A percentile compares a stretch with the other conserved stretches of the same genome.
These are phyloP conservation scores for Tuber melanosporum DNA, from an alignment of 495 filamentous ascomycete genomes.

Conservation along the genomic window DNA sequence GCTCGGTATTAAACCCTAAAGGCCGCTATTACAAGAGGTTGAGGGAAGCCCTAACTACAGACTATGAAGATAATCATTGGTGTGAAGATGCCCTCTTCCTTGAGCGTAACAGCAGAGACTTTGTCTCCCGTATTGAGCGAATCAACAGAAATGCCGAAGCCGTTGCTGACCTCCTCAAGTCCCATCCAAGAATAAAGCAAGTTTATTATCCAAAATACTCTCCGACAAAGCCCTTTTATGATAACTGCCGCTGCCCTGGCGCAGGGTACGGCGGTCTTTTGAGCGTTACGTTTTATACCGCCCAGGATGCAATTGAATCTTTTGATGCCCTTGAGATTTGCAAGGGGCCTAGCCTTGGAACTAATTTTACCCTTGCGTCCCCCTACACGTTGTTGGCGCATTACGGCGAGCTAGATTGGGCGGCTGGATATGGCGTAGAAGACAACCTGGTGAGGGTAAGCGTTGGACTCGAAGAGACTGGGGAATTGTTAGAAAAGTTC, in stretches of 20 bases:
- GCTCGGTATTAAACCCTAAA: conserved; percentile 77
- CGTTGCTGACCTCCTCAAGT: conserved; percentile 61
- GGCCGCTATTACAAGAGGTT: conserved; percentile 61
- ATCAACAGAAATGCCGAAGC: conserved; percentile 83
- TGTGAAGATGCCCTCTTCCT: conserved; percentile 88
- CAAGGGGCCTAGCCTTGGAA: conserved; percentile 91
- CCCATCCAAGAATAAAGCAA: conserved; percentile 55
- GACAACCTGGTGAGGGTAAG: conserved; percentile 75
- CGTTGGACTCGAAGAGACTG: conserved; percentile 77
- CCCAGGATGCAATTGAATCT: conserved; percentile 67
- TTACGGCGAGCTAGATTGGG: conserved; percentile 87
- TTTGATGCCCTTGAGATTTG: conserved; percentile 79
- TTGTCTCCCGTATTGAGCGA: conserved; percentile 70
- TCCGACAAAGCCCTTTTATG: conserved; percentile 63
- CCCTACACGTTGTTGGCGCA: conserved; percentile 91
- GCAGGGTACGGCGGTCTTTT: conserved; percentile 90
- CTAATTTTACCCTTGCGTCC: conserved; percentile 86
- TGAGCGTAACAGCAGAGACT: conserved; percentile 93
- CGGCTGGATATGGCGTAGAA: conserved; percentile 69
- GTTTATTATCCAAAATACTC: conserved; percentile 83
- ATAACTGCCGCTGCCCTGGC: conserved; percentile 62
- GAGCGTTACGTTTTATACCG: conserved; percentile 67
- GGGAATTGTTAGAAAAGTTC: conserved; percentile 53
- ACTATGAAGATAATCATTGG: conserved; percentile 89
- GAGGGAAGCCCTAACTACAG: conserved; percentile 54